Base-by-base conservation (phyloP, 257 asterid species). In the Cordia subcordata region DNA sequence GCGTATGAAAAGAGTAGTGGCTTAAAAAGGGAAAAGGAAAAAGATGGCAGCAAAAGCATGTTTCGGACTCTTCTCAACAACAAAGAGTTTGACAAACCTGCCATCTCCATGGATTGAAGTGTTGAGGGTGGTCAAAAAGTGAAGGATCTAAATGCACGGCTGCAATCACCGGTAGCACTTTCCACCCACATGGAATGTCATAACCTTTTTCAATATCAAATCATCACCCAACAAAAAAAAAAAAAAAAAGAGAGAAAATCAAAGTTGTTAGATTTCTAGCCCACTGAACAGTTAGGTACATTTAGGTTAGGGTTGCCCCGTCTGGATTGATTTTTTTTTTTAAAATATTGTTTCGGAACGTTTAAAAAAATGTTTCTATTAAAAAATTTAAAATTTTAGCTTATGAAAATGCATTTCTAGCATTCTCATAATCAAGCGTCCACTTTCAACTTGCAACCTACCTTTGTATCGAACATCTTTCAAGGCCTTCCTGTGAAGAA, bases 151-250 rank as follows among this genome's bases (percentile, higher is more conserved):
- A 85, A 90, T 90, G 97, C 82, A 87, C 96, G 61, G 97, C 96
- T 74, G 96, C 80, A 45, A 90, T 86, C 74, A 90, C 97, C 69
- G 97, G 97, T 68, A 90, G 64, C 69, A 90, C 94, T 83, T 90
- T 90, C 97, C 97, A 90, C n/a, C 97, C 97, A 82, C 96, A 68
- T 86, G 97, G 97, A 90, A 90, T 90, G 88, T 90, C 94, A 85
- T 86, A 86, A 38, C 93, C 97, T 42, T 84, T 73, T 84, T 73
- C 44, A 17, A 49, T 13, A 55, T 40, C 12, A 55, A 13, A 14
- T 38, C 11, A 13, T n/a, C 14, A 4, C n/a, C n/a, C n/a, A n/a
- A n/a, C n/a, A n/a, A n/a, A n/a, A n/a, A n/a, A n/a, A n/a, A n/a
- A n/a, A n/a, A n/a, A n/a, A 12, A 39, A 33, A 39, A 13, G 12